Evolutionary conservation across 805 yeast genomes (phyloP).

Genomic region (Monosporozyma siamensis): DNA sequence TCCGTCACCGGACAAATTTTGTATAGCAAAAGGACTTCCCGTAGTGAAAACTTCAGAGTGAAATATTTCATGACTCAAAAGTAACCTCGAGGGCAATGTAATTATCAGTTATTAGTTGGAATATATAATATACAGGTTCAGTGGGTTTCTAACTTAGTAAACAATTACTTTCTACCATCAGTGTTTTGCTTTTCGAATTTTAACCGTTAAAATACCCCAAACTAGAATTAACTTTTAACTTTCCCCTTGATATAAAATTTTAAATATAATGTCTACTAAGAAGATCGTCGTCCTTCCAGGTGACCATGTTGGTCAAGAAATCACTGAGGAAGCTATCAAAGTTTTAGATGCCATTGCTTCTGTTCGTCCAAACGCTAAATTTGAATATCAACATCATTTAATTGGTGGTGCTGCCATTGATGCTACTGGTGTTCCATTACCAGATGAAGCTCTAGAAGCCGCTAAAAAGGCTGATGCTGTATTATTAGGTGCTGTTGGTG

Average conservation of each 20-base stretch:
- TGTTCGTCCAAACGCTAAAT: constrained; percentile 46
- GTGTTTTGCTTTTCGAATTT: neutral
- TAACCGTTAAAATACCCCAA: too few species aligned
- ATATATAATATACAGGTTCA: neutral
- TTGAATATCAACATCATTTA: constrained; percentile 72
- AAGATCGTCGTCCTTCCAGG: constrained; percentile 87
- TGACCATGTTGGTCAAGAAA: constrained; percentile 93
- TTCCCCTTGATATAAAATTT: constrained; percentile 10
- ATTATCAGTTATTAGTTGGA: neutral
- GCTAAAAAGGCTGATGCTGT: constrained; percentile 88
- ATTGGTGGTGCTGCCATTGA: constrained; percentile 99
- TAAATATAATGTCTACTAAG: constrained; percentile 31
- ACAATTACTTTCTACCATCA: neutral
- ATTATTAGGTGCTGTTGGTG: constrained; percentile 96
- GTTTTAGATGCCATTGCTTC: constrained; percentile 72
- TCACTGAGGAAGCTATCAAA: constrained; percentile 83
- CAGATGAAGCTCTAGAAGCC: constrained; percentile 75
- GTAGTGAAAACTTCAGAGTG: neutral
- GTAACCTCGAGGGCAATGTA: too few species aligned
- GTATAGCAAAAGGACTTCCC: neutral
- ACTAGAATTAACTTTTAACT: too few species aligned
- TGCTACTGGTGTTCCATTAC: constrained; percentile 87
- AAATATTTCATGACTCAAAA: constrained; percentile 1
- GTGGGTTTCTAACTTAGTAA: neutral
- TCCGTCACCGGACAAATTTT: neutral